Base-by-base conservation (phyloP, 352 stramenopile genomes). In the Phytopythium mirpurense region DNA sequence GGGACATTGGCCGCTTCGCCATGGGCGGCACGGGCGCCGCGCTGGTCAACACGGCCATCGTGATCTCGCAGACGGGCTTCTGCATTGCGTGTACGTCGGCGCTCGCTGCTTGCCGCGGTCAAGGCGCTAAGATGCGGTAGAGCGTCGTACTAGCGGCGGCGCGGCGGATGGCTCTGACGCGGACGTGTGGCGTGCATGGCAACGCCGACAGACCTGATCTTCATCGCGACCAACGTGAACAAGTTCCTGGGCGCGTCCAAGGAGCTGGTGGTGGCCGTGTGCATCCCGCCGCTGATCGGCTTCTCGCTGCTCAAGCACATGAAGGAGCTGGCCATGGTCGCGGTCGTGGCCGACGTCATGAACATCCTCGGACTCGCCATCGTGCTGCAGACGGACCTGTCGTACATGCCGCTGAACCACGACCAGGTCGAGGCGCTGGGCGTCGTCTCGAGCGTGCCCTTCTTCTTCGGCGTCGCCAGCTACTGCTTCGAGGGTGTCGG, bases 401-500 rank as follows among this genome's bases (percentile, higher is more conserved):
- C 60, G 11, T 88, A 88, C 55, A 89, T 87, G 68, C 62, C 80
- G 16, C 10, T 72, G 16, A 54, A 86, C 35, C 53, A 72, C 42
- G 64, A 83, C 56, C 29, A 66, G 2, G 72, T 86, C 42, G 74
- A 96, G 27, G 64, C 70, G 8, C 54, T 85, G 10, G 70, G 87
- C 1, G 73, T 90, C 38, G 60, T 82, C 27, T 70, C 70, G 24
- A 81, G 69, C 29, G 55, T 96, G 5, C 69, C 91, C 9, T 96
- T 96, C 66, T 94, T 97, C 52, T 93, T 93, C 47, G 82, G 78
- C 14, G 73, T 97, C 38, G 82, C 87, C 15, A 88, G 89, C 49
- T 97, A 97, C 65, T 96, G 78, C 38, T 96, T 96, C 56, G 87
- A 96, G 68, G 88, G 90, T 3, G 84, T 96, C 11, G 88, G 86